These are phyloP conservation scores for Paxillus involutus DNA, from an alignment of 768 basidiomycete species.

Conservation along the genomic window DNA sequence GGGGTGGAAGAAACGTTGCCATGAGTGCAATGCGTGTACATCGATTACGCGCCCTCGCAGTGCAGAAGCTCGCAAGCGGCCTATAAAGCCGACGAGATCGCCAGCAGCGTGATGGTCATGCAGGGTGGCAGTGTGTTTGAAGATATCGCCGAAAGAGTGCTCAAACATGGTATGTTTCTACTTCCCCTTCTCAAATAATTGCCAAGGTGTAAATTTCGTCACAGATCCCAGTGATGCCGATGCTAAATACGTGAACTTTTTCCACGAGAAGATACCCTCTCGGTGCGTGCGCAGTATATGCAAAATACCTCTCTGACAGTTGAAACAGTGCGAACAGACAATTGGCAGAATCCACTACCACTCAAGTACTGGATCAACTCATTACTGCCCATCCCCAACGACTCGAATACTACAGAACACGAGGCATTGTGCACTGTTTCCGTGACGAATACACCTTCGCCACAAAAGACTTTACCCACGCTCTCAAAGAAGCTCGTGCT, in stretches of 20 bases:
- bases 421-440: slow-evolving; percentile 90
- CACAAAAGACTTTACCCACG: slow-evolving; percentile 78
- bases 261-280: slow-evolving; percentile 94
- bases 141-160: slow-evolving; percentile 85
- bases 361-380: slow-evolving; percentile 75
- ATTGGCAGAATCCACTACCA: slow-evolving; percentile 80
- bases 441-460: slow-evolving; percentile 78
- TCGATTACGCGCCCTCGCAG: slow-evolving; percentile 74
- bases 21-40: slow-evolving; percentile 89
- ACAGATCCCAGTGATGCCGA: slow-evolving; percentile 76
- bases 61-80: slow-evolving; percentile 86
- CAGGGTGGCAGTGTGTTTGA: slow-evolving; percentile 92
- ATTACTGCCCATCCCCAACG: slow-evolving; percentile 72
- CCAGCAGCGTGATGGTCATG: slow-evolving; percentile 93
- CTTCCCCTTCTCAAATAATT: neutral
- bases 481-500: slow-evolving; percentile 74
- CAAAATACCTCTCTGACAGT: slow-evolving; percentile 12
- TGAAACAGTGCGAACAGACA: slow-evolving; percentile 50
- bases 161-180: slow-evolving; percentile 55
- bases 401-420: slow-evolving; percentile 83
- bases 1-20: slow-evolving; percentile 67
- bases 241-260: slow-evolving; percentile 89
- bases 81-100: slow-evolving; percentile 87
- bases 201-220: neutral
- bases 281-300: slow-evolving; percentile 49